Base-by-base conservation (phyloP, 2,329 filamentous ascomycete species). In the Penicillium sp. region DNA sequence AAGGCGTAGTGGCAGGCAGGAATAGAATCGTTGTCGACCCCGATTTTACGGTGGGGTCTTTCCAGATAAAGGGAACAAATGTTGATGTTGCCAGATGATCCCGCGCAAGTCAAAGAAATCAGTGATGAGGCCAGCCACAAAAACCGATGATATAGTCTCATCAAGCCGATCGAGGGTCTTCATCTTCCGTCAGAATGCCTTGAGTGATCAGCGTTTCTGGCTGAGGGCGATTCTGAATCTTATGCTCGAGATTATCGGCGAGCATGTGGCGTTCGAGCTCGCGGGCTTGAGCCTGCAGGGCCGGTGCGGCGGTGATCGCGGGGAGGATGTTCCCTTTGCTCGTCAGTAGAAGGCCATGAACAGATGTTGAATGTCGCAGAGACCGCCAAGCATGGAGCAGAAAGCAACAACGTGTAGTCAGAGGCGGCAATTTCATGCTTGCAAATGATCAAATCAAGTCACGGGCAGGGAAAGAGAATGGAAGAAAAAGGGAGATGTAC, bases 181-280 rank as follows among this genome's bases (percentile, higher is more conserved):
- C 73, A 58, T 86, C 82, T 56, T 85, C 80, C 49, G 80, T 82
- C 55, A 96, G 72, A 47, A 96, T 88, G 4, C 90, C 90, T 58
- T 86, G 83, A 62, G 86, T 83, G 49, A 95, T 76, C 53, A 95
- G 74, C 43, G 85, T 78, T 56, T 90, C 87, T 9, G 87, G 85
- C 33, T 80, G 77, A 1, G 90, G 90, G 18, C 90, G 80, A 60
- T 85, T 79, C 62, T 85, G 80, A 53, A 96, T 82, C 68, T 90
- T 90, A 63, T 94, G 89, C 69, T 95, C 93, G 53, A 96, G 77
- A 47, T 79, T 85, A 68, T 95, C 88, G 50, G 83, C 86, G 11
- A 86, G 81, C 90, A 96, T 95, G 68, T 89, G 85, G 66, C 84
- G 89, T 69, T 90, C 82, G 37, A 96, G 82, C 74, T 95, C 88